Evolutionary conservation across 495 filamentous ascomycete genomes (phyloP).

Genomic region (Cudoniella acicularis): DNA sequence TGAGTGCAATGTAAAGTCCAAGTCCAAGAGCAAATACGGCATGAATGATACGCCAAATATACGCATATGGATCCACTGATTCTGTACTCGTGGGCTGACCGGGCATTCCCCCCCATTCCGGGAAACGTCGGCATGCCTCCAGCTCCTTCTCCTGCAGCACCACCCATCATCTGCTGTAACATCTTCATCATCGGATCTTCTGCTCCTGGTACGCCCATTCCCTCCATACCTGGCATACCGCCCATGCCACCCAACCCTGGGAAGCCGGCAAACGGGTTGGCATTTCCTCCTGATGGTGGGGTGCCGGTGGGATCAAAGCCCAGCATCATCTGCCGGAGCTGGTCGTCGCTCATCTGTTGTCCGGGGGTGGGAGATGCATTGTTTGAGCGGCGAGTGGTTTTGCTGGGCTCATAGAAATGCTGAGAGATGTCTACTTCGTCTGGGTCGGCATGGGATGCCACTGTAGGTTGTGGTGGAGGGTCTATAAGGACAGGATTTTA

Average conservation of each 20-base stretch:
- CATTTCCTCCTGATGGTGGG: conserved; percentile 28
- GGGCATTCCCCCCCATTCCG: conserved; percentile 17
- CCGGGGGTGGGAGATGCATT: conserved; percentile 35
- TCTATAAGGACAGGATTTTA: conserved; percentile 12
- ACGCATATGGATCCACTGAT: conserved; percentile 32
- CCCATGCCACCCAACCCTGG: conserved; percentile 28
- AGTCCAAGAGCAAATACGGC: conserved; percentile 66
- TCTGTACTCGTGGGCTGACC: conserved; percentile 27
- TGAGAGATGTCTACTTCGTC: conserved; percentile 67
- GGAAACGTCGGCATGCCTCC: conserved; percentile 34
- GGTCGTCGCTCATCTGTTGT: conserved; percentile 17
- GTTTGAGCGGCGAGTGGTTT: conserved; percentile 27
- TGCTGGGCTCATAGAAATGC: conserved; percentile 48
- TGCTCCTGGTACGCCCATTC: conserved; percentile 31
- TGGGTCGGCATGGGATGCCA: conserved; percentile 49
- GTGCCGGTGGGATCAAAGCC: conserved; percentile 36
- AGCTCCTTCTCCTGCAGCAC: conserved; percentile 30
- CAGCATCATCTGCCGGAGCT: conserved; percentile 44
- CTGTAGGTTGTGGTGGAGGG: conserved; percentile 18
- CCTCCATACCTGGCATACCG: conserved; percentile 20
- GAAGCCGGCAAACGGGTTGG: conserved; percentile 31
- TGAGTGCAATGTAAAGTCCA: conserved; percentile 65
- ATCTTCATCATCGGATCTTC: conserved; percentile 59
- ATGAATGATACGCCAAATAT: conserved; percentile 75
- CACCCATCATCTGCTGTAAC: conserved; percentile 56